Base-by-base conservation (phyloP, 2,329 filamentous ascomycete genomes). In the Elsinoe ampelina region DNA sequence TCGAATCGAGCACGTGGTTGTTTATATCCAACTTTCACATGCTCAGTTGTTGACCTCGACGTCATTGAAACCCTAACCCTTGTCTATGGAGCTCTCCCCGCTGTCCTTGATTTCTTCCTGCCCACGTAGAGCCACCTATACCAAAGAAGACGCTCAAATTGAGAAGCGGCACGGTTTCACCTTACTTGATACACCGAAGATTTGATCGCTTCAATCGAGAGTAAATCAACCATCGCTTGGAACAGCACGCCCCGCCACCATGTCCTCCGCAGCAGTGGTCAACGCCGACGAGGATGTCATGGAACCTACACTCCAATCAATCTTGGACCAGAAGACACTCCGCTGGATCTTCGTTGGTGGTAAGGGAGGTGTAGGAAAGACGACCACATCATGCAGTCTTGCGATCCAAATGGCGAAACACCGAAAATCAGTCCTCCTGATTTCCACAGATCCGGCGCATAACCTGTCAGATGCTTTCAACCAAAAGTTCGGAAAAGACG, bases 341-440 rank as follows among this genome's bases (percentile, higher is more conserved):
- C 89, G 93, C 71, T 98, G 93, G 93, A 95, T 98, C 74, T 98
- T 98, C 68, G 93, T 98, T 59, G 93, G 93, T 67, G 93, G 93
- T 63, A 98, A 98, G 76, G 93, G 93, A 68, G 93, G 93, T 70
- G 93, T 98, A 45, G 93, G 93, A 72, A 98, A 98, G 79, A 98
- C 93, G 26, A 98, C 93, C n/a, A 98, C 93, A 13, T 97, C 92
- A 6, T 98, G 93, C 76, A 96, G 92, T 8, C 86, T 98, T 62
- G 93, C 93, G 62, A 97, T 98, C 70, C 93, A 98, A 75, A 88
- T 98, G 63, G 90, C 93, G 66, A 90, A 87, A 73, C 89, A 90
- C 66, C 89, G 93, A 74, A 92, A 92, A 74, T 95, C 88, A 60
- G 93, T 98, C 60, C 83, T 98, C 58, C 86, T 98, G 71, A 98